Evolutionary conservation across 805 yeast genomes (phyloP).

Genomic region (Saturnispora bothae): DNA sequence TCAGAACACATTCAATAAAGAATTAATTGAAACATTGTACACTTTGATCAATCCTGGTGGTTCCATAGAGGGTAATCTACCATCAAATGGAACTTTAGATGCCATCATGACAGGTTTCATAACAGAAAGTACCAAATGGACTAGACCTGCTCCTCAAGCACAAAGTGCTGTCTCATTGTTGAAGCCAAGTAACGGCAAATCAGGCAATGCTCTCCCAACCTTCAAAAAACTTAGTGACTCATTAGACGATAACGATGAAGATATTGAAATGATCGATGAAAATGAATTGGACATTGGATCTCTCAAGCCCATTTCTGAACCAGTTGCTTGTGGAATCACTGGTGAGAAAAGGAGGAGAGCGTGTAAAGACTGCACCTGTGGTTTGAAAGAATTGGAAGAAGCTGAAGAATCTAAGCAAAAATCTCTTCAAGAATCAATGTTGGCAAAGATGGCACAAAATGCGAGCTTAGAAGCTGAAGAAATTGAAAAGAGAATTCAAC

Average conservation of each 20-base stretch:
- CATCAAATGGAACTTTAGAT: slow-evolving; percentile 41
- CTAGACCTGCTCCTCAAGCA: slow-evolving; percentile 32
- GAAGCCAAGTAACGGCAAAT: slow-evolving; percentile 7
- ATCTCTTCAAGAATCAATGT: slow-evolving; percentile 33
- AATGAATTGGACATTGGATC: slow-evolving; percentile 34
- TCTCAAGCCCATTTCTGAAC: slow-evolving; percentile 35
- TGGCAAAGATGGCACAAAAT: slow-evolving; percentile 38
- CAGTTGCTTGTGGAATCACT: slow-evolving; percentile 39
- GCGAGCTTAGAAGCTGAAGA: slow-evolving; percentile 45
- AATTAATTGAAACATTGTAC: slow-evolving; percentile 31
- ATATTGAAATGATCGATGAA: slow-evolving; percentile 14
- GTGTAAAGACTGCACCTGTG: slow-evolving; percentile 97
- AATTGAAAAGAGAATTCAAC: slow-evolving; percentile 38
- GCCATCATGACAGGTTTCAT: slow-evolving; percentile 60
- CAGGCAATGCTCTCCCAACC: slow-evolving; percentile 17
- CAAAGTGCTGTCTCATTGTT: slow-evolving; percentile 17
- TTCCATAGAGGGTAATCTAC: slow-evolving; percentile 41
- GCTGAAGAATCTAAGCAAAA: slow-evolving; percentile 39
- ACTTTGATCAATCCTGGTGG: slow-evolving; percentile 36
- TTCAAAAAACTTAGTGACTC: slow-evolving; percentile 19
- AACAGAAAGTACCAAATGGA: slow-evolving; percentile 39
- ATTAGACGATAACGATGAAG: slow-evolving; percentile 14
- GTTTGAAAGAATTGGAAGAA: slow-evolving; percentile 82
- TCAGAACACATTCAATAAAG: slow-evolving; percentile 35
- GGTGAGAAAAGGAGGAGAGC: slow-evolving; percentile 76